Evolutionary conservation across 768 basidiomycete genomes (phyloP), one percentile per base, ranked within the genome.

Genomic region (Punctularia strigosozonata): DNA sequence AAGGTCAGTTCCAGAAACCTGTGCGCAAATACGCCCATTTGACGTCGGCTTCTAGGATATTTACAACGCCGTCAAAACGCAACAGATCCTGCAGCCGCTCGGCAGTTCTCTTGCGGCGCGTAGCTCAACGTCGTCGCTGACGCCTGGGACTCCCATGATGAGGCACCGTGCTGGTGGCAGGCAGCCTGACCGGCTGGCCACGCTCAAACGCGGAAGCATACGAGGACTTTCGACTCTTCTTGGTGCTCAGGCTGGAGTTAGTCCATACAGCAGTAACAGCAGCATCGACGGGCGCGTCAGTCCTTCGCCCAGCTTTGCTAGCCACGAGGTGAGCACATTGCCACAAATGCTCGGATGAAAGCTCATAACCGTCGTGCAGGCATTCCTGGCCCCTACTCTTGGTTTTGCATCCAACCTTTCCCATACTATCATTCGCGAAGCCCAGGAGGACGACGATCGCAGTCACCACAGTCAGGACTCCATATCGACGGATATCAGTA

Each of bases 391-490:
- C 2, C 85, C 90, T 0, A 77, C 90, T 0, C 69, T 98, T n/a
- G 95, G 95, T 3, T 98, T 99, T 54, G 95, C 91, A 4, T 90
- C 86, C 37, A 97, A 94, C 50, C 69, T 99, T 23, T 88, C 90
- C 2, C 85, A 95, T 54, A 90, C 91, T 3, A 98, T 98, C 54
- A 99, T 99, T 51, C 78, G 82, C 18, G 95, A 98, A 60, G 69
- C 86, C 1, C 89, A 89, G 43, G 92, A 97, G 58, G 80, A 80
- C 48, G 88, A 89, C 48, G 88, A 92, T 39, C 74, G 73, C 37
- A 87, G 85, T 46, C 51, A 74, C 17, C 64, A 67, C 25, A 87
- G 81, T 54, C 68, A 69, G 15, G 72, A 66, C 26, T 77, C 85
- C 4, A 60, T 55, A 21, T 80, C 81, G 20, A 84, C 81, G 1